These are phyloP conservation scores for Beauveria caledonica DNA, from an alignment of 2,329 filamentous ascomycete species.

Conservation along the genomic window DNA sequence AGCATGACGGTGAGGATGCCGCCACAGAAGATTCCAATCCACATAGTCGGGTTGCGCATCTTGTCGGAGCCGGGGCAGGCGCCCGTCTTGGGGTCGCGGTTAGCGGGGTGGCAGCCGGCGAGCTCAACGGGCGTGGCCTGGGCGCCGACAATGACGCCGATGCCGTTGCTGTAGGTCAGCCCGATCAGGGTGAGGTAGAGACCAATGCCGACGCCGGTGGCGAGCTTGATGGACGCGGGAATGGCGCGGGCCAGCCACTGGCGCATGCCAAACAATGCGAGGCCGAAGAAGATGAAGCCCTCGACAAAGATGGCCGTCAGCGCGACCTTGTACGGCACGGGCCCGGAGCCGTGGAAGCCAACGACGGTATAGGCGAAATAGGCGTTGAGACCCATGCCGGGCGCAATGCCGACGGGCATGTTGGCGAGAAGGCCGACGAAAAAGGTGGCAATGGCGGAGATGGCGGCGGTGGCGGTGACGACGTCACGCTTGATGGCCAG, in stretches of 20 bases:
- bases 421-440: conserved; percentile 79
- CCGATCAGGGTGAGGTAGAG: conserved; percentile 72
- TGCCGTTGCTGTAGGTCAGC: conserved; percentile 72
- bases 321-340: conserved; percentile 66
- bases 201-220: conserved; percentile 78
- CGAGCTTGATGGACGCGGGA: conserved; percentile 77
- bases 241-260: conserved; percentile 84
- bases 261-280: conserved; percentile 72
- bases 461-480: conserved; percentile 78
- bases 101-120: conserved; percentile 56
- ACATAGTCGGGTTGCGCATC: conserved; percentile 78
- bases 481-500: conserved; percentile 64
- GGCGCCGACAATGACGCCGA: conserved; percentile 68
- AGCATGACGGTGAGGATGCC: conserved; percentile 71
- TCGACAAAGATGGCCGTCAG: conserved; percentile 84
- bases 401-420: conserved; percentile 39
- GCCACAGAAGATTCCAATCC: conserved; percentile 83
- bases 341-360: conserved; percentile 64
- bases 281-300: conserved; percentile 73
- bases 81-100: conserved; percentile 33
- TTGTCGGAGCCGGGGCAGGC: conserved; percentile 56
- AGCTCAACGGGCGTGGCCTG: conserved; percentile 61
- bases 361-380: conserved; percentile 77
- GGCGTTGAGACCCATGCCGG: conserved; percentile 61
- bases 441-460: conserved; percentile 71